These are phyloP conservation scores for Neonectria faginata DNA, from an alignment of 2,329 filamentous ascomycete genomes.

Conservation along the genomic window DNA sequence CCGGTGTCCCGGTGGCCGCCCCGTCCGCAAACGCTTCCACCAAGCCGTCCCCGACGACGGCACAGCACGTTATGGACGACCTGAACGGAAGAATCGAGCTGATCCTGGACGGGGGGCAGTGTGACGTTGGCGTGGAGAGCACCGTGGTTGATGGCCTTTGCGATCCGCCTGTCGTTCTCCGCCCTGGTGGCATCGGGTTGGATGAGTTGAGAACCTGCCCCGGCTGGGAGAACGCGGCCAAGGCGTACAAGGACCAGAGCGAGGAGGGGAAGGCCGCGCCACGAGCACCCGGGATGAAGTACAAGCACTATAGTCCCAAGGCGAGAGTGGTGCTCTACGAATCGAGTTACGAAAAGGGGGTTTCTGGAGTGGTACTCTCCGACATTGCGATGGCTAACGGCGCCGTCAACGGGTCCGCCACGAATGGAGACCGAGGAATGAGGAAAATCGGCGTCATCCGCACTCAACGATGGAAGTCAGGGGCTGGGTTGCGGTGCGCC, in stretches of 20 bases:
- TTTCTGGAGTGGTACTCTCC: conserved; percentile 50
- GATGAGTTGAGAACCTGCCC: conserved; percentile 78
- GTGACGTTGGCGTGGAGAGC: conserved; percentile 91
- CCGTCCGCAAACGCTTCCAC: conserved; percentile 96
- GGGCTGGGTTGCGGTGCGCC: conserved; percentile 54
- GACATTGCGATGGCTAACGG: conserved; percentile 49
- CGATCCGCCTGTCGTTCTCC: conserved; percentile 81
- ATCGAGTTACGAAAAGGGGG: conserved; percentile 53
- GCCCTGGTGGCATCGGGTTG: conserved; percentile 88
- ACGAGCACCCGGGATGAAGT: conserved; percentile 97
- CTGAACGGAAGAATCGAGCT: conserved; percentile 83
- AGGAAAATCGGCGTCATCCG: conserved; percentile 65
- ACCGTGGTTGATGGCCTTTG: conserved; percentile 95
- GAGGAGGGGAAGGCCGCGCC: conserved; percentile 75
- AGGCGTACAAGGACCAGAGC: conserved; percentile 82
- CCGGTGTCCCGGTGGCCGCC: conserved; percentile 84
- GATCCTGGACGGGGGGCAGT: conserved; percentile 89
- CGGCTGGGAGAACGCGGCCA: conserved; percentile 84
- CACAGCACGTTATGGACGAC: conserved; percentile 89
- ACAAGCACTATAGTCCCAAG: conserved; percentile 95
- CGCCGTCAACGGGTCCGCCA: conserved; percentile 40
- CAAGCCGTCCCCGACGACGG: conserved; percentile 89
- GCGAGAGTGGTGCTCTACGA: conserved; percentile 89
- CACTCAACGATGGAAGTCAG: conserved; percentile 64
- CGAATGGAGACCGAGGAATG: conserved; percentile 29